A percentile compares a stretch with the other conserved stretches of the same genome.
Evolutionary conservation across 2,329 filamentous ascomycete genomes (phyloP).

Genomic region (Proliferodiscus dingleyae): DNA sequence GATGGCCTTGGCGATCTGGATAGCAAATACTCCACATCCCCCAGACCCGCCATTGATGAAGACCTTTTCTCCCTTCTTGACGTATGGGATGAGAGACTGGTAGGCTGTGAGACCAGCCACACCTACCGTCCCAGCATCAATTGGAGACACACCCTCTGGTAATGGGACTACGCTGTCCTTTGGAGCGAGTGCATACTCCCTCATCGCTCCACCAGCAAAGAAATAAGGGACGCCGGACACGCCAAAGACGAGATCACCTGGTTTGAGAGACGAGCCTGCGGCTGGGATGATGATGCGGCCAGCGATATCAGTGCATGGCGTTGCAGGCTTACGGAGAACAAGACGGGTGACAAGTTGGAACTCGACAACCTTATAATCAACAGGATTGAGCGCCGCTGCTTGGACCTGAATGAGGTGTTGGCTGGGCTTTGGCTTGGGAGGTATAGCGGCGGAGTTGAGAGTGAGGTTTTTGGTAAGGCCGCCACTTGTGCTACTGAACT

Average conservation of each 20-base stretch:
- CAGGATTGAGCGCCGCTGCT: conserved; percentile 52
- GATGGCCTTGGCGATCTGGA: conserved; percentile 58
- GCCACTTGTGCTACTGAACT: conserved; percentile 6
- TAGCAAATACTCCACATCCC: conserved; percentile 53
- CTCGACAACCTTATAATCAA: conserved; percentile 60
- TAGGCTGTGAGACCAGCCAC: conserved; percentile 37
- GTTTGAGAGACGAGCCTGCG: conserved; percentile 26
- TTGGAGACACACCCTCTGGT: conserved; percentile 35
- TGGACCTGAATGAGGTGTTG: conserved; percentile 38
- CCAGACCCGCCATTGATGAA: conserved; percentile 64
- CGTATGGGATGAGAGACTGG: conserved; percentile 39
- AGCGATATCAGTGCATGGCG: conserved; percentile 40
- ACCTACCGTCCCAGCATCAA: conserved; percentile 37
- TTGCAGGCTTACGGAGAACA: conserved; percentile 38
- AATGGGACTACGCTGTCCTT: conserved; percentile 21
- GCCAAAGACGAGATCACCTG: conserved; percentile 40
- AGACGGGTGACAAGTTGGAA: conserved; percentile 37
- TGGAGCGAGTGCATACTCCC: conserved; percentile 4
- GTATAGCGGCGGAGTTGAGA: conserved; percentile 4
- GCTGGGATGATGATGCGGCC: conserved; percentile 32
- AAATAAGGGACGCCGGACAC: conserved; percentile 20
- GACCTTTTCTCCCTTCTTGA: conserved; percentile 46
- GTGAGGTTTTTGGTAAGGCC: conserved; percentile 10
- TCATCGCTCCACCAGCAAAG: conserved; percentile 21
- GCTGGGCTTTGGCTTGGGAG: conserved; percentile 4